A percentile compares a stretch with the other conserved stretches of the same genome.
These are phyloP conservation scores for Colletotrichum horii DNA, from an alignment of 2,329 filamentous ascomycete genomes.

Conservation along the genomic window DNA sequence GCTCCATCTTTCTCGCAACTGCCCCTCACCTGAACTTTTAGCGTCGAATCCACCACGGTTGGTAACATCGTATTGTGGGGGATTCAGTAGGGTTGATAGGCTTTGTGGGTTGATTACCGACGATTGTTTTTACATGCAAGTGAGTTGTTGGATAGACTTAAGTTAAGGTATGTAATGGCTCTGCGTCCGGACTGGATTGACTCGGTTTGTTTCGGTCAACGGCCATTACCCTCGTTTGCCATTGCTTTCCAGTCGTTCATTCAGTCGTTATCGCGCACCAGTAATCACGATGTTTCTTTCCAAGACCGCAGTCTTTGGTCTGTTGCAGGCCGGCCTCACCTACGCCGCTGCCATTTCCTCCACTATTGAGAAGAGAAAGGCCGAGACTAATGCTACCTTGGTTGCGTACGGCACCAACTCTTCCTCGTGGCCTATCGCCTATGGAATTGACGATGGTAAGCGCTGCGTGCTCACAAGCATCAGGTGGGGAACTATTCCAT, in stretches of 20 bases:
- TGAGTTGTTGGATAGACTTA: not conserved
- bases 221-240: not conserved
- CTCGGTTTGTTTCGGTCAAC: not conserved
- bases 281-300: not conserved
- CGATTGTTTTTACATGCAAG: not conserved
- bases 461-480: rapidly evolving
- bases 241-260: not conserved
- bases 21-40: not conserved
- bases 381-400: not conserved
- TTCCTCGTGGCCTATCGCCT: not conserved
- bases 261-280: not conserved
- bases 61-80: not conserved
- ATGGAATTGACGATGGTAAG: not conserved
- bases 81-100: not conserved
- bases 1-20: not conserved
- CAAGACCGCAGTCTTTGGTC: not conserved
- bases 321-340: not conserved
- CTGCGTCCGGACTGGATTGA: not conserved
- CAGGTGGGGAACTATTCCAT: rapidly evolving
- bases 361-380: not conserved
- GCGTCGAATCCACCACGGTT: not conserved
- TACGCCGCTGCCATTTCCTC: not conserved
- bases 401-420: not conserved
- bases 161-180: not conserved
- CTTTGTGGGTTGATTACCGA: not conserved